Conservation (phyloP, 2,329 filamentous ascomycete species). For the Diaporthe sp. region DNA sequence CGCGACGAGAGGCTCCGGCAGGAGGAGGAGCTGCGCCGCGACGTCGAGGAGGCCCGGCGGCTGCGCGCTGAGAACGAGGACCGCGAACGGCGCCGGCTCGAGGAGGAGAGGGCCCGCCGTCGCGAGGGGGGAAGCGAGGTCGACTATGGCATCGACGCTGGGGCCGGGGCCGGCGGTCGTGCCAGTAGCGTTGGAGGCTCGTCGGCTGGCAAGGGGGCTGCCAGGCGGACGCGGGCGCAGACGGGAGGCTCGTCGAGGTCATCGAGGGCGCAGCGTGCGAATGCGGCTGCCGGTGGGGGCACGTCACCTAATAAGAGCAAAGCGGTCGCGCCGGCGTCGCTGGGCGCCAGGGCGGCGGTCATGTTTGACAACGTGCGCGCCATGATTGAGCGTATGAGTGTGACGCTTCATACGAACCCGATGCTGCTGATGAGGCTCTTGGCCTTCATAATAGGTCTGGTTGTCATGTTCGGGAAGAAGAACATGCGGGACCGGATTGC, state of each 20-base stretch:
- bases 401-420: conserved; percentile 66
- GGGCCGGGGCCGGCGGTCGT: not conserved
- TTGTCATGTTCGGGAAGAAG: conserved; percentile 79
- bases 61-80: conserved; percentile 69
- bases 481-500: conserved; percentile 80
- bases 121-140: conserved; percentile 64
- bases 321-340: conserved; percentile 47
- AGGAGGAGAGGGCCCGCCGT: conserved; percentile 63
- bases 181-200: conserved; percentile 49
- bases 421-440: conserved; percentile 70
- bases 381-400: conserved; percentile 62
- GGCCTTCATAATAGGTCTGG: conserved; percentile 81
- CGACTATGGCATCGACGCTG: conserved; percentile 75
- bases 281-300: conserved; percentile 21
- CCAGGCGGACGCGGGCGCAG: conserved; percentile 23
- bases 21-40: conserved; percentile 65
- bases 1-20: conserved; percentile 67
- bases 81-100: conserved; percentile 60
- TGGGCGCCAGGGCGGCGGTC: conserved; percentile 61
- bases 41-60: conserved; percentile 67
- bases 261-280: conserved; percentile 30
- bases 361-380: conserved; percentile 63
- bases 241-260: conserved; percentile 5
- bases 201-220: conserved; percentile 37
- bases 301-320: conserved; percentile 43